Evolutionary conservation across 1,284 basidiomycete species (phyloP).

Genomic region (Ustilago cynodontis): DNA sequence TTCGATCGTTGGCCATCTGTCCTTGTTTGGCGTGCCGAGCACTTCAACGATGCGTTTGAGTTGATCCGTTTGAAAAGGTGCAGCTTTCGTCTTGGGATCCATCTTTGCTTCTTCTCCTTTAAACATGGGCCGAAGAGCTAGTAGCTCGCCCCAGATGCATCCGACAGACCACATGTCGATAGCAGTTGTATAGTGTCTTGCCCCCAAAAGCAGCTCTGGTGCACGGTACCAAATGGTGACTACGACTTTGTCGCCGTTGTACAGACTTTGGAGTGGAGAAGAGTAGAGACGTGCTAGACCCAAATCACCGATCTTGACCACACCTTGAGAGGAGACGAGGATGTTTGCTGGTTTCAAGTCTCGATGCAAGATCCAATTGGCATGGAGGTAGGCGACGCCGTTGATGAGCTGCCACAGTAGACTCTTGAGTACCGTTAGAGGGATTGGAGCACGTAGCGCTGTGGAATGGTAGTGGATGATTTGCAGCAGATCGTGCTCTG

Average conservation of each 20-base stretch:
- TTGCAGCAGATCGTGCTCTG: constrained; percentile 91
- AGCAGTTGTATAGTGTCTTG: constrained; percentile 95
- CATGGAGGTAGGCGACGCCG: constrained; percentile 93
- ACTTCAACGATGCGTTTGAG: constrained; percentile 94
- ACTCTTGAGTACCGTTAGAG: constrained; percentile 85
- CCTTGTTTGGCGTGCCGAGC: constrained; percentile 85
- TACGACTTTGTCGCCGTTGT: constrained; percentile 90
- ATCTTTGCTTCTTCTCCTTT: constrained; percentile 99
- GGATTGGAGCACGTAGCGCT: constrained; percentile 82
- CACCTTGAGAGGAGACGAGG: constrained; percentile 86
- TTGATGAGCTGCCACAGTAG: constrained; percentile 95
- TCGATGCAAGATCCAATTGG: constrained; percentile 92
- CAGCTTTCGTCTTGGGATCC: constrained; percentile 73
- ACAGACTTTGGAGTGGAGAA: constrained; percentile 84
- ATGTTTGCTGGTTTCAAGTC: constrained; percentile 99
- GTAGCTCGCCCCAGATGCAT: constrained; percentile 94
- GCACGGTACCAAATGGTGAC: constrained; percentile 99
- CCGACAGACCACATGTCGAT: constrained; percentile 99
- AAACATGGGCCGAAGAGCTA: constrained; percentile 94
- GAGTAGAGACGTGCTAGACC: constrained; percentile 90
- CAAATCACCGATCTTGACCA: constrained; percentile 97
- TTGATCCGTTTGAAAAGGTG: constrained; percentile 77
- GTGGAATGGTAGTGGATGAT: constrained; percentile 97
- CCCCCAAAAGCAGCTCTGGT: constrained; percentile 92
- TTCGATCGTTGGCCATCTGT: constrained; percentile 88